Base-by-base conservation (phyloP, 768 basidiomycete species). In the Lentinula edodes region DNA sequence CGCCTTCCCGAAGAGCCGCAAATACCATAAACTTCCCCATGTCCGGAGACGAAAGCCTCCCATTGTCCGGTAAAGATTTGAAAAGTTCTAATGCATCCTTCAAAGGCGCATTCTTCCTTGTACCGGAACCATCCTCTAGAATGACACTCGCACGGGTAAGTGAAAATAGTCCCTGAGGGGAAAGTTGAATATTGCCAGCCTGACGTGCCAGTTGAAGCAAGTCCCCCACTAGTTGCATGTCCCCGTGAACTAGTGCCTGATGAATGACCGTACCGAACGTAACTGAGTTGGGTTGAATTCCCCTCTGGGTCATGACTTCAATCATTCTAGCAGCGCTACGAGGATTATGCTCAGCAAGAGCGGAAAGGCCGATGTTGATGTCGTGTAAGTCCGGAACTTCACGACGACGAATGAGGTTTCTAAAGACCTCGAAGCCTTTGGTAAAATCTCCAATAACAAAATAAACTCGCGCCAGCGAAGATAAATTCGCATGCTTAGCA, bases 261-360 rank as follows among this genome's bases (percentile, higher is more conserved):
- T 88, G 85, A 62, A 90, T 72, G 46, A 88, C 79, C 0, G 86
- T 88, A 35, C 84, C 86, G 70, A 80, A 84, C 46, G 83, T 80
- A 39, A 84, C 77, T 20, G 71, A 72, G 67, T 85, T 82, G 0
- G 87, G 87, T 42, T 66, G 67, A 34, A 87, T 62, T 16, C 85
- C 83, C 28, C 66, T 65, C 15, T 71, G 65, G 1, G 73, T 65
- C 84, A 90, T 88, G 36, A 76, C 75, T 59, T 75, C 66, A n/a
- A 90, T 68, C 66, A 85, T 74, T 16, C 63, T 66, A 20, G 72
- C 74, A 1, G 84, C 89, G 15, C 66, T 66, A 10, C 72, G 71
- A 20, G 86, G 81, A 46, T 80, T 72, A 63, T 78, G 69, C 61
- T 76, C 73, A 32, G 87, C 81, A 56, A 89, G 70, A 9, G 79